Base-by-base conservation (phyloP, 2,329 filamentous ascomycete species). In the Daldinia sp. region DNA sequence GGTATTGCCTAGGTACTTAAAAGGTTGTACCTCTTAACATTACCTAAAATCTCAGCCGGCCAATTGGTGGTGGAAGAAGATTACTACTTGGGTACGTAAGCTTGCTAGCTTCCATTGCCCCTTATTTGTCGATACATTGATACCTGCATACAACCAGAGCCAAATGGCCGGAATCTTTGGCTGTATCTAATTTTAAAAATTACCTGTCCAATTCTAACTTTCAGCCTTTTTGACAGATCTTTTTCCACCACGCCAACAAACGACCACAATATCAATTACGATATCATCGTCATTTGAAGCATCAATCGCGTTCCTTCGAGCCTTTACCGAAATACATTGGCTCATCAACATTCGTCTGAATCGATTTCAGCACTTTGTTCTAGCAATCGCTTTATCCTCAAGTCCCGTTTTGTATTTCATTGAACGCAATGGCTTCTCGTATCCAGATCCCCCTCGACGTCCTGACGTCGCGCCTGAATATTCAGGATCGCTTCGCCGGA, bases 391-490 rank as follows among this genome's bases (percentile, higher is more conserved):
- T 23, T 41, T 41, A 11, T 34, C 30, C 17, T 19, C 47, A 30
- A 62, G 21, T 52, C 41, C 25, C 19, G 15, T 10, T 48, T 35
- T 49, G 15, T 13, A 29, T 35, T 29, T 35, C 21, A 60, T 27
- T n/a, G 50, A 51, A 63, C 74, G 77, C 72, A 74, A 97, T 96
- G 93, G 85, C 45, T 29, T 29, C 91, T 71, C 88, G 92, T 78
- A 92, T 98, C 75, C 92, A 92, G 84, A 95, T 99, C 71, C 95
- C 95, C 59, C 84, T 98, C 74, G 94, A 97, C 78, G 88, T 90
- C 74, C 81, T 98, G 77, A 96, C 94, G 78, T 96, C 93, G 72
- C 90, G 94, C 72, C 87, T 98, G 77, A 95, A 95, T 81, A 81
- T 97, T 65, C 82, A 82, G 70, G 93, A 95, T 70, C 92, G 94